phyloP scores from a whole-genome alignment of 495 filamentous ascomycete genomes.

The Zalerion maritima region DNA sequence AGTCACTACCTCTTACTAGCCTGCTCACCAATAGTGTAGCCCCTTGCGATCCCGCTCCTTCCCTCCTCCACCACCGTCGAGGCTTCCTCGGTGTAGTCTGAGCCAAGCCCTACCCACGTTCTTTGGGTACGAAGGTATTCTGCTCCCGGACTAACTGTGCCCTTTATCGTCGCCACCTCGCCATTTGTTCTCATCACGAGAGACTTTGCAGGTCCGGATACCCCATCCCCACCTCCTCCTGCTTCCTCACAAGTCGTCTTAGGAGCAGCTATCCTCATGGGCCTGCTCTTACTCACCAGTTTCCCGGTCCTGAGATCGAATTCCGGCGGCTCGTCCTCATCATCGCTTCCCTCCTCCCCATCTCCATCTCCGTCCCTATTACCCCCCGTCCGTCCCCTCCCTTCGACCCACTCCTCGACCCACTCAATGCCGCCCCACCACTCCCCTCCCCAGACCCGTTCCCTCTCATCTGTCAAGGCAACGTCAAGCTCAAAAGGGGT shows the following conservation, averaged over 20 bases:
- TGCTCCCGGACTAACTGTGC: constrained; percentile 75
- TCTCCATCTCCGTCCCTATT: constrained; percentile 1
- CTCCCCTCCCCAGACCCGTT: constrained; percentile 59
- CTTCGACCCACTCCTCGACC: constrained; percentile 28
- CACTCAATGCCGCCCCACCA: constrained; percentile 64
- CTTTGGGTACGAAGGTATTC: constrained; percentile 70
- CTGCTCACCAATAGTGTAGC: constrained; percentile 62
- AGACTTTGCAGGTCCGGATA: constrained; percentile 18
- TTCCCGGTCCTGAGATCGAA: constrained; percentile 83
- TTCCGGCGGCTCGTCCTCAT: constrained; percentile 57
- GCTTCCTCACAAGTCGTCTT: constrained; percentile 9
- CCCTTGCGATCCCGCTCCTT: constrained; percentile 76
- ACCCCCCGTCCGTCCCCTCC: constrained; percentile 12
- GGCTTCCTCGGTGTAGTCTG: constrained; percentile 63
- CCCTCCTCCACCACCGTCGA: constrained; percentile 62
- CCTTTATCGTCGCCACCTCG: constrained; percentile 63
- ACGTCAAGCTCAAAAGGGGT: constrained; percentile 84
- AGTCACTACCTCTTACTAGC: background rate
- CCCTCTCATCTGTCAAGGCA: constrained; percentile 51
- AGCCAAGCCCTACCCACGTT: constrained; percentile 86
- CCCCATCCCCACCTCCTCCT: constrained; percentile 9
- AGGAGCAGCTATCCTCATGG: constrained; percentile 41
- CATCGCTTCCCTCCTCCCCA: constrained; percentile 14
- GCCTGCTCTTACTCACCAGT: constrained; percentile 69
- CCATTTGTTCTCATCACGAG: constrained; percentile 48